phyloP scores from a whole-genome alignment of 257 asterid species.

The Solanum sitiens region DNA sequence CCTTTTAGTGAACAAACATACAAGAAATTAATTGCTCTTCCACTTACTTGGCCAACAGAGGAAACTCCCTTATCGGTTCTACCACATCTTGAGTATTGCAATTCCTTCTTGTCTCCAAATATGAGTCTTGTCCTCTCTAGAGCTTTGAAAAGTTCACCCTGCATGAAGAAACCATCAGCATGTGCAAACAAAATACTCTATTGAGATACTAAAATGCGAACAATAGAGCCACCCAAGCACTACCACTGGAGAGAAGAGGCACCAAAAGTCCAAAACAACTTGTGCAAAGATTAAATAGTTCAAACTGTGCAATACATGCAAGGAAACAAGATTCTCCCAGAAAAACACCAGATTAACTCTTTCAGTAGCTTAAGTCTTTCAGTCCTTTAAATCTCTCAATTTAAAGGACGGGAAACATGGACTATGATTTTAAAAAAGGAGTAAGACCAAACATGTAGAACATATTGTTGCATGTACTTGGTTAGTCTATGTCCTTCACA shows the following conservation, averaged over 20 bases:
- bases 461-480: not conserved
- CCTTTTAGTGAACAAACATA: not conserved
- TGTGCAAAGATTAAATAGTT: not conserved
- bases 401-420: not conserved
- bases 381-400: not conserved
- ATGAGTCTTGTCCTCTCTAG: conserved; percentile 66
- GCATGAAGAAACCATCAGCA: conserved; percentile 10
- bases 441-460: not conserved
- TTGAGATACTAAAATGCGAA: not conserved
- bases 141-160: conserved; percentile 92
- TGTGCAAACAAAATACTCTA: not conserved
- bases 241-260: not conserved
- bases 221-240: not conserved
- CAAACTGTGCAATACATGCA: conserved; percentile 1
- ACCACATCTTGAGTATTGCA: conserved; percentile 90
- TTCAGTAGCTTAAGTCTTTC: not conserved
- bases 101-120: conserved; percentile 69
- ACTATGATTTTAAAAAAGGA: not conserved
- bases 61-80: conserved; percentile 99
- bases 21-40: not conserved
- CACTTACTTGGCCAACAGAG: conserved; percentile 90
- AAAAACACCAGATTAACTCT: not conserved
- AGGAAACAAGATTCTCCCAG: not conserved
- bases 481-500: not conserved
- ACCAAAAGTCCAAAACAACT: not conserved